Evolutionary conservation across 345 rosid genomes (phyloP).

Genomic region (Psidium guajava): DNA sequence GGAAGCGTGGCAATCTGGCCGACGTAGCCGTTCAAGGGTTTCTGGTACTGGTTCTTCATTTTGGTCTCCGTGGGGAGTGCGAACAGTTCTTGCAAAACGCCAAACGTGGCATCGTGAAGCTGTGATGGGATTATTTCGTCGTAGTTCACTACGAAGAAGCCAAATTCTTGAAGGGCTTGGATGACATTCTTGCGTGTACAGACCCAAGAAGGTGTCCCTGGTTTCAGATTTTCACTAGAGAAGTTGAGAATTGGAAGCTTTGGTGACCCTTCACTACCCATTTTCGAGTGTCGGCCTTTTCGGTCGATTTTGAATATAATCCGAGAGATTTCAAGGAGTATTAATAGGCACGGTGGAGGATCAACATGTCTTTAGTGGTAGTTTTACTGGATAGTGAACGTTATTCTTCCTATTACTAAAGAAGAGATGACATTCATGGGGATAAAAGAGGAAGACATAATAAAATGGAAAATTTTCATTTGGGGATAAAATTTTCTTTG

Average conservation of each 20-base stretch:
- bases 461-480: background rate
- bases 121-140: conserved; percentile 14
- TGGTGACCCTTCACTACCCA: background rate
- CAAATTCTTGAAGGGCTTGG: conserved; percentile 55
- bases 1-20: conserved; percentile 48
- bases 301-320: background rate
- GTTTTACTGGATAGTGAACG: background rate
- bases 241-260: background rate
- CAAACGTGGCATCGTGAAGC: conserved; percentile 18
- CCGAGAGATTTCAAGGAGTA: background rate
- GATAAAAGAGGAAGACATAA: background rate
- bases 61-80: conserved; percentile 47
- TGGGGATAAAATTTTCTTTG: too few species aligned
- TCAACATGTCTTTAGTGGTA: background rate
- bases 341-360: background rate
- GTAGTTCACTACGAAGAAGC: conserved; percentile 43
- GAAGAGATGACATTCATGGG: background rate
- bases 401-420: background rate
- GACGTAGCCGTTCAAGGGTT: conserved; percentile 50
- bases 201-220: conserved; percentile 35
- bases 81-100: conserved; percentile 37
- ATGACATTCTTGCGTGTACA: conserved; percentile 21
- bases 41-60: conserved; percentile 46
- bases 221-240: conserved; percentile 7
- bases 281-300: background rate